Evolutionary conservation across 768 basidiomycete species (phyloP).

Genomic region (Boletus tylopilopsis): DNA sequence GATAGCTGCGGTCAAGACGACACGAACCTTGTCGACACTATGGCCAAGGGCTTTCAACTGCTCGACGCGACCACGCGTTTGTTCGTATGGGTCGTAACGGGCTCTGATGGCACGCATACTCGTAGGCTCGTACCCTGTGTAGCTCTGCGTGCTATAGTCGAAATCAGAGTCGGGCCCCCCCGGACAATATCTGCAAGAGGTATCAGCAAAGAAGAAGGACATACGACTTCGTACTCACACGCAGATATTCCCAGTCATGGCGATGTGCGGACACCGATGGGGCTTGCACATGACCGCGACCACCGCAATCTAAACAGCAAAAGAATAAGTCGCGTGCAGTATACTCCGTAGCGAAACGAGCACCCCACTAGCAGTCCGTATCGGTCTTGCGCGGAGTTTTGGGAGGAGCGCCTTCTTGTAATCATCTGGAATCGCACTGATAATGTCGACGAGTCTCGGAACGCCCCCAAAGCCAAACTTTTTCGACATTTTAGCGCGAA

Average conservation of each 20-base stretch:
- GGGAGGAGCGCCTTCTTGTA: conserved; percentile 91
- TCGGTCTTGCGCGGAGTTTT: conserved; percentile 88
- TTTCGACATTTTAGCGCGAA: conserved; percentile 87
- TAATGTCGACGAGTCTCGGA: conserved; percentile 93
- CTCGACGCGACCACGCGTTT: conserved; percentile 92
- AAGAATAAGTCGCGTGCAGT: neutral
- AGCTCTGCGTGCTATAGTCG: conserved; percentile 97
- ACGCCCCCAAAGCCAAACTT: conserved; percentile 84
- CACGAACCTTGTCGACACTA: conserved; percentile 86
- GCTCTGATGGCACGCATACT: conserved; percentile 99
- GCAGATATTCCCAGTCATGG: conserved; percentile 99
- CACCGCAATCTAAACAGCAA: conserved; percentile 74
- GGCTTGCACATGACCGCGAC: conserved; percentile 99
- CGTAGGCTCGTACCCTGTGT: conserved; percentile 94
- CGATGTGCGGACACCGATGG: conserved; percentile 98
- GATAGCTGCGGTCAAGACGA: neutral
- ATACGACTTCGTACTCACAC: conserved; percentile 54
- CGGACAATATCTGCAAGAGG: conserved; percentile 76
- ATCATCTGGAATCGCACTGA: conserved; percentile 97
- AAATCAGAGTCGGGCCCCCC: conserved; percentile 99
- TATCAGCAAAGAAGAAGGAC: conserved; percentile 7
- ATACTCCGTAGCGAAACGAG: neutral
- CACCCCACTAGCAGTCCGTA: conserved; percentile 95
- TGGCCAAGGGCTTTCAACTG: conserved; percentile 96
- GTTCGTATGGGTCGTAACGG: conserved; percentile 95